Percentiles rank a stretch among this genome's conserved stretches.
These are phyloP conservation scores for Yamadazyma olivae DNA, from an alignment of 805 yeast species.

Conservation along the genomic window DNA sequence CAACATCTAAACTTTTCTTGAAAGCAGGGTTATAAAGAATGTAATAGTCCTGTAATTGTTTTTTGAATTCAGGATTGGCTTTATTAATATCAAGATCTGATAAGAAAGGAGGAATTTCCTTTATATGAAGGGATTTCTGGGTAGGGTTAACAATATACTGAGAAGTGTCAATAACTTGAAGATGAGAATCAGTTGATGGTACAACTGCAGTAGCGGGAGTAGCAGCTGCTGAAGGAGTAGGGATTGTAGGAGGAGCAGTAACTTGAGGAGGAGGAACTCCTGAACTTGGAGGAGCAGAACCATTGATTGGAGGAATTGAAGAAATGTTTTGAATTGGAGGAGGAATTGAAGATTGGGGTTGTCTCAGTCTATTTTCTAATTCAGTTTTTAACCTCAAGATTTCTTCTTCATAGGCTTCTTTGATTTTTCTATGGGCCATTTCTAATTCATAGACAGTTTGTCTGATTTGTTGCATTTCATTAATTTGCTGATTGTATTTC, in stretches of 20 bases:
- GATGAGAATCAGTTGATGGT: slow-evolving; percentile 17
- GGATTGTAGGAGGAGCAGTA: slow-evolving; percentile 7
- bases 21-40: slow-evolving; percentile 88
- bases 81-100: slow-evolving; percentile 75
- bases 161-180: slow-evolving; percentile 36
- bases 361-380: slow-evolving; percentile 76
- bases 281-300: slow-evolving; percentile 1
- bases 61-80: slow-evolving; percentile 74
- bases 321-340: slow-evolving; percentile 6
- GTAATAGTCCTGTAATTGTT: slow-evolving; percentile 81
- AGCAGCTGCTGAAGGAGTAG: slow-evolving; percentile 5
- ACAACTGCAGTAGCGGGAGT: slow-evolving; percentile 2
- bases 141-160: slow-evolving; percentile 42
- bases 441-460: slow-evolving; percentile 93
- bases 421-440: slow-evolving; percentile 89
- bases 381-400: slow-evolving; percentile 81
- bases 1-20: slow-evolving; percentile 66
- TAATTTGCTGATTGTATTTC: slow-evolving; percentile 86
- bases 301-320: slow-evolving; percentile 5
- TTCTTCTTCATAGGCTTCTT: slow-evolving; percentile 95
- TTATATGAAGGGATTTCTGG: slow-evolving; percentile 54
- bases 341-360: slow-evolving; percentile 9
- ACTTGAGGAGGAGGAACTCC: background rate
- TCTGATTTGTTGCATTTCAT: slow-evolving; percentile 90
- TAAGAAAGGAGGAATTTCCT: slow-evolving; percentile 79